Base-by-base conservation (phyloP, 768 basidiomycete genomes). In the Ephemerocybe angulata region DNA sequence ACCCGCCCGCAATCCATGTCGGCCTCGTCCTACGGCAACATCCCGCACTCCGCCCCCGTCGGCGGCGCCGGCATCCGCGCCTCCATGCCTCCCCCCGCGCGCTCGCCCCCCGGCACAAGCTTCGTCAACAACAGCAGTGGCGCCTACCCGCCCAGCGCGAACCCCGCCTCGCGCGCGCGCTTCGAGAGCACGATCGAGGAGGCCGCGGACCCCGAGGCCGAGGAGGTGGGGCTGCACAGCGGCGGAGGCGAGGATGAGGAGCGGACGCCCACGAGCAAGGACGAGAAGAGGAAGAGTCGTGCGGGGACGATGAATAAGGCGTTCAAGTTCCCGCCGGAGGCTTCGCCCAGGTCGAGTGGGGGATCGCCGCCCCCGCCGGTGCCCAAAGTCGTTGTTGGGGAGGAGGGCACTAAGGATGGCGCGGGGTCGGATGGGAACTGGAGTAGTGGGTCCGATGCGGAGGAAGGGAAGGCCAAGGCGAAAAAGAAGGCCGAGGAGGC, bases 301-400 rank as follows among this genome's bases (percentile, higher is more conserved):
- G 81, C 77, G 52, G 89, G 90, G 24, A 87, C 86, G 41, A 93
- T 93, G 88, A 87, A 89, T 65, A 79, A 71, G 43, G 78, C 83
- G 40, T 90, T 90, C 70, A 85, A 79, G 64, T 90, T 90, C 73
- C 88, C 88, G 6, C 69, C 75, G 27, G 44, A 46, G 7, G 17
- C 22, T 12, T 19, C 44, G 1, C 28, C 44, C 17, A 6, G 19
- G 7, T 42, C 40, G 54, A 62, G 27, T 62, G 60, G 51, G 51
- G 60, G 17, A 53, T 54, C 15, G 63, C 69, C 19, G 58, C 66
- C 0, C 73, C 75, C 63, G 5, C 67, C 67, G 15, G 19, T 21
- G 12, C 15, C 41, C 41, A 42, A 42, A 22, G 21, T 21, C 12
- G 41, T 21, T 24, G 22, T 2, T 3, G 7, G 7, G 2, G 27